Conservation (phyloP, 345 rosid genomes). For the Salix brachista region DNA sequence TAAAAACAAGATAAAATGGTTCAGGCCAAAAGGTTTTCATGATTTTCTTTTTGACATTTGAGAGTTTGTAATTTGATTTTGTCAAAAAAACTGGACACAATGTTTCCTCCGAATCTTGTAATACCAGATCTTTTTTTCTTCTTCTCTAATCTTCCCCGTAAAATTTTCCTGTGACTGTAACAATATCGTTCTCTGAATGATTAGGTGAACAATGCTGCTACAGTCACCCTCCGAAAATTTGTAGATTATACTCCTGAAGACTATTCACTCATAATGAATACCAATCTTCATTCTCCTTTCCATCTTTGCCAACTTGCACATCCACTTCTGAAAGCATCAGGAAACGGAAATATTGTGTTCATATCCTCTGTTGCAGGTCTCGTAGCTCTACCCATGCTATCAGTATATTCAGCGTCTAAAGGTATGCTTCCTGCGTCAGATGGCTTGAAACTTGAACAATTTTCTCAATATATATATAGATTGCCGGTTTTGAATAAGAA, state of each 20-base stretch:
- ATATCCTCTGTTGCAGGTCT: constrained; percentile 19
- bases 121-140: too few relatives aligned
- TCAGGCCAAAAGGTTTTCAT: too few relatives aligned
- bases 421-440: neutral
- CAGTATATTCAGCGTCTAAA: constrained; percentile 7
- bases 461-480: neutral
- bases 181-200: too few relatives aligned
- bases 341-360: constrained; percentile 48
- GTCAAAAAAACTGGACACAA: too few relatives aligned
- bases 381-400: neutral
- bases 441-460: neutral
- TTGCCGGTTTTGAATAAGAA: neutral
- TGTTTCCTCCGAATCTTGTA: too few relatives aligned
- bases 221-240: neutral
- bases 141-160: too few relatives aligned
- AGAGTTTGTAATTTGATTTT: too few relatives aligned
- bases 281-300: constrained; percentile 50
- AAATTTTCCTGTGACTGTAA: too few relatives aligned
- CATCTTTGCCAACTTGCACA: constrained; percentile 57
- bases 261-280: constrained; percentile 32
- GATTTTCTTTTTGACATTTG: too few relatives aligned
- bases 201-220: constrained; percentile 42
- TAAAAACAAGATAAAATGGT: too few relatives aligned
- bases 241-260: constrained; percentile 33
- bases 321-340: constrained; percentile 49